Evolutionary conservation across 2,329 filamentous ascomycete species (phyloP).

Genomic region (Alternaria arborescens): DNA sequence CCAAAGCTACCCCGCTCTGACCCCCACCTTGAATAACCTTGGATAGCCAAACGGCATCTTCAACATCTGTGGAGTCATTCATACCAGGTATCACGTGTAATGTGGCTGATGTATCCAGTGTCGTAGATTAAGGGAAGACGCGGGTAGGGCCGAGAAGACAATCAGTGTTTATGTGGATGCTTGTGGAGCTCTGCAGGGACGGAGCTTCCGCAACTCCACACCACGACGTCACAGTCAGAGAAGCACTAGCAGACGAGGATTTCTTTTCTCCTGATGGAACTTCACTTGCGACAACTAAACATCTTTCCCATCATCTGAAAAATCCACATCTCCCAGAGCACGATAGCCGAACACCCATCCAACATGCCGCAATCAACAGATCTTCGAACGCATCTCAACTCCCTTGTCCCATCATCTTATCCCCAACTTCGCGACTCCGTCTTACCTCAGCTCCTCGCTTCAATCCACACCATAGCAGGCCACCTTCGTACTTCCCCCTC

Average conservation of each 20-base stretch:
- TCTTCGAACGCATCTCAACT: conserved; percentile 8
- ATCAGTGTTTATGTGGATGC: not conserved
- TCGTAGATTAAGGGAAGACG: not conserved
- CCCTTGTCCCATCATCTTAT: conserved; percentile 10
- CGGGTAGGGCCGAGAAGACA: not conserved
- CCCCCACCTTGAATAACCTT: not conserved
- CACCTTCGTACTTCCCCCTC: conserved; percentile 23
- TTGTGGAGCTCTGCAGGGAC: conserved; percentile 4
- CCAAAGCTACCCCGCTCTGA: conserved; percentile 10
- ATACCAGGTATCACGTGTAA: not conserved
- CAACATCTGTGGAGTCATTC: not conserved
- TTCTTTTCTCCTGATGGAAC: not conserved
- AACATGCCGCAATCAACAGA: conserved; percentile 12
- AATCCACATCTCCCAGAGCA: not conserved
- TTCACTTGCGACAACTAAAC: not conserved
- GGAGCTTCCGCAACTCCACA: conserved; percentile 12
- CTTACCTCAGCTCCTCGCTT: conserved; percentile 25
- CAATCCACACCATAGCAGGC: conserved; percentile 26
- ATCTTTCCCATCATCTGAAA: not conserved
- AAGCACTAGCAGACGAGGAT: conserved; percentile 8
- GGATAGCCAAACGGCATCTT: not conserved
- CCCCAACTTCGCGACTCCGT: conserved; percentile 20
- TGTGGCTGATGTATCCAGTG: not conserved
- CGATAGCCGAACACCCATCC: not conserved
- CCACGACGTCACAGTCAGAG: conserved; percentile 15